Evolutionary conservation across 495 filamentous ascomycete species (phyloP), one percentile per base, ranked within the genome.

Genomic region (Corynascus novoguineensis): DNA sequence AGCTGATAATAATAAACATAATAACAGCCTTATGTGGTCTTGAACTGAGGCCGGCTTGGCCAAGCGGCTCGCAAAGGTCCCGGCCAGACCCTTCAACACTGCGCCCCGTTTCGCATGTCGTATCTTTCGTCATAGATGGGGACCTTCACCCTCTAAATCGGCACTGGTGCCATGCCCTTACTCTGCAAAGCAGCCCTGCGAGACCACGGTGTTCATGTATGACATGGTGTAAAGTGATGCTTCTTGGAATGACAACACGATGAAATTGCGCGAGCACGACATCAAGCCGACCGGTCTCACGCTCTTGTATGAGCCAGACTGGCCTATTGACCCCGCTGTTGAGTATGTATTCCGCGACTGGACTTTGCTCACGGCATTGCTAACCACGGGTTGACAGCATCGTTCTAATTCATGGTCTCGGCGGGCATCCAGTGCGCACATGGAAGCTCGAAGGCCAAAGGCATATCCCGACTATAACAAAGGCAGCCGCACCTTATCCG

Each of bases 271-370:
- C 29, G 62, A 61, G 34, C 62, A 65, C 27, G 32, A 44, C 44
- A 65, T 70, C 54, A 62, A 66, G 28, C 62, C 70, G 11, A 66
- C 64, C 17, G 71, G 71, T n/a, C 65, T 74, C 31, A 64, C 68
- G 21, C 55, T 74, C 15, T 52, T 74, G 37, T 71, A 72, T 31
- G 67, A 71, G 60, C 71, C 70, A 3, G 68, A 73, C 29, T 60
- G 68, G 34, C 60, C 60, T 10, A 59, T 45, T 0, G 65, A 63
- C 17, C 54, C 70, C 9, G 58, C 67, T 0, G 60, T 70, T 24
- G 71, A 74, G 71, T 74, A 55, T 57, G 70, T 64, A 14, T 7
- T 2, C 6, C 27, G 31, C 15, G n/a, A n/a, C 22, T 34, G 12
- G 10, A 34, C 25, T 51, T 35, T 1, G 32, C 22, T 12, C 19